Conservation (phyloP, 1,284 basidiomycete genomes). For the Marasmius fiardii region DNA sequence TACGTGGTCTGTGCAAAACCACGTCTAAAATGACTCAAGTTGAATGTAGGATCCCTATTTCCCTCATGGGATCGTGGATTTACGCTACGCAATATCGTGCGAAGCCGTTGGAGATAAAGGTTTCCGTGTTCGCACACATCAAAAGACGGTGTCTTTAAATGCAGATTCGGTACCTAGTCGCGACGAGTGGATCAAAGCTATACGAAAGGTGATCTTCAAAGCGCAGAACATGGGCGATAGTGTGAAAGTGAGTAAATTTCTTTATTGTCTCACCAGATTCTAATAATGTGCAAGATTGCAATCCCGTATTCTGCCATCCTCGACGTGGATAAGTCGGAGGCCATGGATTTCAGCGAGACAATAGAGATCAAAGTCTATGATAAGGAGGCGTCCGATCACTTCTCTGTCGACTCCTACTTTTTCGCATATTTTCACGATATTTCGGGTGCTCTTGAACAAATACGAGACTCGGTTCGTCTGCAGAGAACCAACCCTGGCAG, state of each 20-base stretch:
- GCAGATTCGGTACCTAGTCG: slow-evolving; percentile 80
- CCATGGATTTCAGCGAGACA: slow-evolving; percentile 92
- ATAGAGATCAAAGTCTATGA: slow-evolving; percentile 92
- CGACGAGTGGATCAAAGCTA: slow-evolving; percentile 92
- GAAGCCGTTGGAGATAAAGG: slow-evolving; percentile 73
- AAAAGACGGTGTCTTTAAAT: slow-evolving; percentile 68
- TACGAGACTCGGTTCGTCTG: slow-evolving; percentile 68
- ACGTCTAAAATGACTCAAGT: slow-evolving; percentile 3
- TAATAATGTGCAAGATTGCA: slow-evolving; percentile 62
- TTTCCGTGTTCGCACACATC: slow-evolving; percentile 78
- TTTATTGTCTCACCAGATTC: background rate
- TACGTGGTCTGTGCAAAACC: slow-evolving; percentile 32
- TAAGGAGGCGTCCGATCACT: slow-evolving; percentile 58
- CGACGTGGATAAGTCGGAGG: slow-evolving; percentile 84
- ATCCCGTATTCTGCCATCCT: slow-evolving; percentile 90
- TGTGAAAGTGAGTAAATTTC: slow-evolving; percentile 64
- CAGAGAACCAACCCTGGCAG: slow-evolving; percentile 41
- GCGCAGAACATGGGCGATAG: slow-evolving; percentile 94
- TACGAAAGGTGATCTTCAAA: slow-evolving; percentile 90
- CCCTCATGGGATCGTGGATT: slow-evolving; percentile 89
- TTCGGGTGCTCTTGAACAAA: slow-evolving; percentile 70
- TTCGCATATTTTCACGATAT: slow-evolving; percentile 90
- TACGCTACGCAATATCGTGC: slow-evolving; percentile 89
- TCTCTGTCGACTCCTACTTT: slow-evolving; percentile 86
- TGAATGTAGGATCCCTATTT: slow-evolving; percentile 85